These are phyloP conservation scores for Suhomyces ambrosiae DNA, from an alignment of 1,139 yeast species.

Conservation along the genomic window DNA sequence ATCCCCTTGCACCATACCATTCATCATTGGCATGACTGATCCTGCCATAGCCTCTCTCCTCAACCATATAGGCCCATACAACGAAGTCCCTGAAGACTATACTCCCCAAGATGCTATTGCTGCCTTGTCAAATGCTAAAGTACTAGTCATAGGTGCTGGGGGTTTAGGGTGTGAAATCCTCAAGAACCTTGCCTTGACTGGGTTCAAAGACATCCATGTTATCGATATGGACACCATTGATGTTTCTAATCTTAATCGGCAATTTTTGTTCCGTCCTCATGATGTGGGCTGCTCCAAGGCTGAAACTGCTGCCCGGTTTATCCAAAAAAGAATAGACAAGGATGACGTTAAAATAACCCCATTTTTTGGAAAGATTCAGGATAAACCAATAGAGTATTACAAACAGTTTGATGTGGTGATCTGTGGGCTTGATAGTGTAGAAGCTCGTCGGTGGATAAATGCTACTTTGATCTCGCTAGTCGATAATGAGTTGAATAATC, in stretches of 20 bases:
- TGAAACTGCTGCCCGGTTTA: slow-evolving; percentile 68
- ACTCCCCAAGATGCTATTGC: slow-evolving; percentile 24
- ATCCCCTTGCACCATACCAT: too few relatives aligned
- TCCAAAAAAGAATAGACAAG: slow-evolving; percentile 50
- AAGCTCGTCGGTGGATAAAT: slow-evolving; percentile 92
- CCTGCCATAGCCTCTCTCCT: slow-evolving; percentile 30
- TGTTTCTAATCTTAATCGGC: slow-evolving; percentile 85
- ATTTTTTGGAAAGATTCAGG: slow-evolving; percentile 72
- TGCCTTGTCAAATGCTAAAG: slow-evolving; percentile 33
- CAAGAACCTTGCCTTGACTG: slow-evolving; percentile 77
- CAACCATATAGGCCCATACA: slow-evolving; percentile 40
- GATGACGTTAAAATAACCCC: slow-evolving; percentile 52
- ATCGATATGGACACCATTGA: slow-evolving; percentile 97
- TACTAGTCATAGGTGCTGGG: slow-evolving; percentile 84
- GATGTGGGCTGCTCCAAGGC: slow-evolving; percentile 88
- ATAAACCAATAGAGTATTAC: slow-evolving; percentile 65
- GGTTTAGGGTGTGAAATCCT: slow-evolving; percentile 94
- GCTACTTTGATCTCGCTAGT: slow-evolving; percentile 69
- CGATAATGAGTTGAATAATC: slow-evolving; percentile 50
- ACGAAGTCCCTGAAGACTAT: slow-evolving; percentile 45
- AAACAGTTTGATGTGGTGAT: slow-evolving; percentile 70
- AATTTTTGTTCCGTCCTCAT: slow-evolving; percentile 70
- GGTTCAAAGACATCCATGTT: slow-evolving; percentile 73
- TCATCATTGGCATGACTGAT: too few relatives aligned
- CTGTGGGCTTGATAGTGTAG: slow-evolving; percentile 88